These are phyloP conservation scores for Yarrowia divulgata DNA, from an alignment of 805 yeast genomes.

Conservation along the genomic window DNA sequence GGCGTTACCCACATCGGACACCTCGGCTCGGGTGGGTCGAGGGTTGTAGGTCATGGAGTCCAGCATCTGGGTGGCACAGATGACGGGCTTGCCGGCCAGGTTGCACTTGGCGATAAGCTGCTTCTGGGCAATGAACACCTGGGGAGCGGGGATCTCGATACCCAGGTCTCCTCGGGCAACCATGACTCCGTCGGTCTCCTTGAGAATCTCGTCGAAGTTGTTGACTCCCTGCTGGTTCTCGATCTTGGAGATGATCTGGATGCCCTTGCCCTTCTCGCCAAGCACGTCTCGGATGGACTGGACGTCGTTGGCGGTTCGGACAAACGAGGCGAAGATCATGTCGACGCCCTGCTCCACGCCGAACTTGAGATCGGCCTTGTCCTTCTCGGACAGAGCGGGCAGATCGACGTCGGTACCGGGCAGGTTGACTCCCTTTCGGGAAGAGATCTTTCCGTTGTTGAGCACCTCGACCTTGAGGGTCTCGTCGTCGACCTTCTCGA, in stretches of 20 bases:
- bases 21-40: conserved; percentile 99
- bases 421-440: conserved; percentile 98
- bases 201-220: conserved; percentile 96
- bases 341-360: conserved; percentile 98
- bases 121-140: conserved; percentile 98
- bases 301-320: conserved; percentile 93
- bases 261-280: conserved; percentile 95
- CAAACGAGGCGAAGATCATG: conserved; percentile 98
- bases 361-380: conserved; percentile 85
- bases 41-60: conserved; percentile 99
- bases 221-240: conserved; percentile 99
- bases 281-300: conserved; percentile 88
- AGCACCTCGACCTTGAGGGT: conserved; percentile 87
- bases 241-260: conserved; percentile 96
- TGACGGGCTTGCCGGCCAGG: conserved; percentile 98
- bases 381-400: conserved; percentile 98
- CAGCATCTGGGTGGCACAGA: conserved; percentile 99
- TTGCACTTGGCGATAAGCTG: conserved; percentile 99
- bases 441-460: conserved; percentile 93
- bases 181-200: conserved; percentile 98
- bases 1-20: conserved; percentile 98
- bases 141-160: conserved; percentile 99
- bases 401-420: conserved; percentile 99
- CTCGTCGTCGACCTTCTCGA: conserved; percentile 77
- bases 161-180: conserved; percentile 99